Conservation (phyloP, 75 land plant species). For the Pinus taeda region DNA sequence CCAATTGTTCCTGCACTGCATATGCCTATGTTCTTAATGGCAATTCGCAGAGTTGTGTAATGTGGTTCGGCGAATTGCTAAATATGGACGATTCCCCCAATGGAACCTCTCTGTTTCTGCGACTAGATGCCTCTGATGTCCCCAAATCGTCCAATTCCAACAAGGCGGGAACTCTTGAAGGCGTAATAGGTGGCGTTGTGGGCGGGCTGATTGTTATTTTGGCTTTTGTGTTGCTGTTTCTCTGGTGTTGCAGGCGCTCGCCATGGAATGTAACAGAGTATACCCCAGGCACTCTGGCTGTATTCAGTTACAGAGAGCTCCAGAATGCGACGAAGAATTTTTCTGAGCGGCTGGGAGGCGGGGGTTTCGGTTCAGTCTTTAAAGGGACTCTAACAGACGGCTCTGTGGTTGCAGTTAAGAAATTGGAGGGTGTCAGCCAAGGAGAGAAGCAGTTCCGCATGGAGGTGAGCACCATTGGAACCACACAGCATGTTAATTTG, state of each 20-base stretch:
- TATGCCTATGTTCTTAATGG: conserved; percentile 22
- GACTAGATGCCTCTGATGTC: conserved; percentile 10
- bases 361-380: conserved; percentile 67
- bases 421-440: conserved; percentile 47
- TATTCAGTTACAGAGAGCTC: conserved; percentile 41
- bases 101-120: conserved; percentile 3
- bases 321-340: conserved; percentile 57
- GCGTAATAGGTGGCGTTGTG: not conserved
- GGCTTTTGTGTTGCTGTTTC: not conserved
- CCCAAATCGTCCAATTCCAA: not conserved
- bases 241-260: not conserved
- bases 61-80: conserved; percentile 46
- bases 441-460: conserved; percentile 65
- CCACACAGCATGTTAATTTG: conserved; percentile 57
- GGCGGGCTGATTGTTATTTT: not conserved
- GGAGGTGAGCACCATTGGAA: conserved; percentile 52
- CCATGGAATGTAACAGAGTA: not conserved
- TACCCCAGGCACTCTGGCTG: not conserved
- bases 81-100: conserved; percentile 11
- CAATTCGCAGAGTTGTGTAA: conserved; percentile 5
- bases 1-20: conserved; percentile 53
- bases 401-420: conserved; percentile 61
- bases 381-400: conserved; percentile 54
- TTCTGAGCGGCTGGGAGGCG: conserved; percentile 55
- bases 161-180: not conserved